These are phyloP conservation scores for Lichtheimia corymbifera DNA, from an alignment of 371 early-diverging fungal species.

Conservation along the genomic window DNA sequence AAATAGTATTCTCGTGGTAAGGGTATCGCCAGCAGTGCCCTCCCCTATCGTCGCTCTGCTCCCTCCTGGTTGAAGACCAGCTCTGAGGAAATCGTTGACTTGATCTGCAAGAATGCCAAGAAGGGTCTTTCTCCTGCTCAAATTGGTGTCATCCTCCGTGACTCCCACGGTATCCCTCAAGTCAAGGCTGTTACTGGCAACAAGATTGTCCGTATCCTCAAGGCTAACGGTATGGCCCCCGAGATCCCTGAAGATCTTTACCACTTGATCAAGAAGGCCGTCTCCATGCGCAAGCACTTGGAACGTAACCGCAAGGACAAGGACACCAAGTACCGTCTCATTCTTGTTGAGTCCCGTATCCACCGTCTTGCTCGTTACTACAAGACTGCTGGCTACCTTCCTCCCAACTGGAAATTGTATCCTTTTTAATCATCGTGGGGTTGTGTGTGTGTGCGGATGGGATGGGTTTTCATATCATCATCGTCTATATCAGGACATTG, in stretches of 20 bases:
- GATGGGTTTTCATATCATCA: neutral
- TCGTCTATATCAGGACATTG: slow-evolving; percentile 34
- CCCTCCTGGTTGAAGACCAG: slow-evolving; percentile 97
- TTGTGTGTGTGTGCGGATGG: slow-evolving; percentile 4
- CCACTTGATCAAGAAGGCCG: slow-evolving; percentile 99
- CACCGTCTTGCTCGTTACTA: slow-evolving; percentile 99
- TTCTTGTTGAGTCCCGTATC: slow-evolving; percentile 98
- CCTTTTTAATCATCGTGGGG: slow-evolving; percentile 31
- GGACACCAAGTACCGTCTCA: slow-evolving; percentile 99
- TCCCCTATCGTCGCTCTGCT: slow-evolving; percentile 98
- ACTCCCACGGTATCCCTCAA: slow-evolving; percentile 98
- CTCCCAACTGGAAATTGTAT: slow-evolving; percentile 98
- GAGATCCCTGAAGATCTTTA: slow-evolving; percentile 99
- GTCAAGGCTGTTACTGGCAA: slow-evolving; percentile 95
- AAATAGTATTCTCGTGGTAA: slow-evolving; percentile 92
- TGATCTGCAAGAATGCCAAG: slow-evolving; percentile 99
- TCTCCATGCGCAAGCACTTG: slow-evolving; percentile 98
- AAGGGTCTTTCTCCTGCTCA: slow-evolving; percentile 99
- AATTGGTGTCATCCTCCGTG: slow-evolving; percentile 99
- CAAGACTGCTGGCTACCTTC: slow-evolving; percentile 97
- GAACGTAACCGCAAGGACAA: slow-evolving; percentile 99
- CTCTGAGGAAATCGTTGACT: slow-evolving; percentile 95
- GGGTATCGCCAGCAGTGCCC: slow-evolving; percentile 98
- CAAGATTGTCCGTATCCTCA: slow-evolving; percentile 95
- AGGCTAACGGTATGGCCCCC: slow-evolving; percentile 92